Conservation (phyloP, 176 grass and related monocot genomes). For the Rhipidocladum racemiflorum region DNA sequence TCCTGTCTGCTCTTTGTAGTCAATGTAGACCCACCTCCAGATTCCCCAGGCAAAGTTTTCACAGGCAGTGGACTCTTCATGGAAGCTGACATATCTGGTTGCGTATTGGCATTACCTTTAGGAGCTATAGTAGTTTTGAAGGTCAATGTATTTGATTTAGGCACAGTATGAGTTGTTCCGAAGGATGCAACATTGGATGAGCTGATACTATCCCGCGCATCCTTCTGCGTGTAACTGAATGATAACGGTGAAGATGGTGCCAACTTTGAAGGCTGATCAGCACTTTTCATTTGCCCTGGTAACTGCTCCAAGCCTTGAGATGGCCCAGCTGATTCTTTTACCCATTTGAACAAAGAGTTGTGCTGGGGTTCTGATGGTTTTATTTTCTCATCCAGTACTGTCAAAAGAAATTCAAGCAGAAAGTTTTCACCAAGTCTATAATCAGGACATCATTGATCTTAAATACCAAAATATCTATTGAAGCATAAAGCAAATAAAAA, state of each 20-base stretch:
- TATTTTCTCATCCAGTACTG: constrained; percentile 46
- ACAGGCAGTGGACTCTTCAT: constrained; percentile 17
- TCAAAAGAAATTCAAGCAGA: constrained; percentile 25
- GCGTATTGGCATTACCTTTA: constrained; percentile 39
- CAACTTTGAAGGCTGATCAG: constrained; percentile 46
- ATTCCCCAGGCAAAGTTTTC: constrained; percentile 37
- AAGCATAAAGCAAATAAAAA: constrained; percentile 7
- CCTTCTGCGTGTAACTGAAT: constrained; percentile 39
- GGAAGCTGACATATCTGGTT: constrained; percentile 25
- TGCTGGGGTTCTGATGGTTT: constrained; percentile 46
- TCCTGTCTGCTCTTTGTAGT: constrained; percentile 34
- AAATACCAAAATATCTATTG: constrained; percentile 9
- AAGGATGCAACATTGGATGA: constrained; percentile 39
- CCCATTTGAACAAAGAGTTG: constrained; percentile 82
- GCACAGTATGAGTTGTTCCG: constrained; percentile 35
- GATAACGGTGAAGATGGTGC: constrained; percentile 33
- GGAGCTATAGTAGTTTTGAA: constrained; percentile 47
- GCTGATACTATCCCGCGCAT: constrained; percentile 34
- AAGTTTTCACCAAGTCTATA: constrained; percentile 25
- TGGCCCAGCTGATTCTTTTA: constrained; percentile 49
- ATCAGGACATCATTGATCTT: constrained; percentile 15
- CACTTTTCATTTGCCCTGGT: constrained; percentile 45
- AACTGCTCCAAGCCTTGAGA: constrained; percentile 44
- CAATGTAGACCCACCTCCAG: constrained; percentile 30
- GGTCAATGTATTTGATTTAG: constrained; percentile 41